A percentile compares a stretch with the other conserved stretches of the same genome.
These are phyloP conservation scores for Oryza rufipogon DNA, from an alignment of 176 grass and related monocot species.

Conservation along the genomic window DNA sequence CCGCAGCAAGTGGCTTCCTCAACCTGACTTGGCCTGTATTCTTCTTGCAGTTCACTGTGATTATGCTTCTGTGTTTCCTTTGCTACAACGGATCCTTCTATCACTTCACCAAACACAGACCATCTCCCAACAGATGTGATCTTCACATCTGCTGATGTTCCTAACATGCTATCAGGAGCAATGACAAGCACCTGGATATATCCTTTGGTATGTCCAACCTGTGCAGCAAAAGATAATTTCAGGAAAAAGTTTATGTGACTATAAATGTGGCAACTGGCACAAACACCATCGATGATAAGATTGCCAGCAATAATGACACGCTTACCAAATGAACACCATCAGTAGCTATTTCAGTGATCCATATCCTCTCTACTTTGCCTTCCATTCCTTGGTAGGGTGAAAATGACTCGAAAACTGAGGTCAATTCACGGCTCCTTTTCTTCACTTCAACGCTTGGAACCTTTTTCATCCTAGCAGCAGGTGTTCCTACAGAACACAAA, in stretches of 20 bases:
- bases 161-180: conserved; percentile 78
- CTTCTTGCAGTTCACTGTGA: conserved; percentile 20
- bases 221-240: conserved; percentile 30
- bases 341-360: conserved; percentile 89
- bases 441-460: conserved; percentile 84
- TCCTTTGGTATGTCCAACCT: conserved; percentile 95
- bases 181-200: conserved; percentile 95
- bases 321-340: conserved; percentile 89
- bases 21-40: conserved; percentile 9
- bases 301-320: neutral
- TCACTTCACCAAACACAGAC: conserved; percentile 85
- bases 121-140: conserved; percentile 85
- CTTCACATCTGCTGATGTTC: conserved; percentile 69
- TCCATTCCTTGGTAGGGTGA: conserved; percentile 85
- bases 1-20: conserved; percentile 40
- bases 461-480: conserved; percentile 97
- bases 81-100: conserved; percentile 46
- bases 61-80: conserved; percentile 33
- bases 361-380: conserved; percentile 74
- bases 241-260: conserved; percentile 5
- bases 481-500: conserved; percentile 78
- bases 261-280: conserved; percentile 14
- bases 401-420: conserved; percentile 89
- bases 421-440: conserved; percentile 83
- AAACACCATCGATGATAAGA: conserved; percentile 1